Evolutionary conservation across 768 basidiomycete species (phyloP).

Genomic region (Lentinula sp.): DNA sequence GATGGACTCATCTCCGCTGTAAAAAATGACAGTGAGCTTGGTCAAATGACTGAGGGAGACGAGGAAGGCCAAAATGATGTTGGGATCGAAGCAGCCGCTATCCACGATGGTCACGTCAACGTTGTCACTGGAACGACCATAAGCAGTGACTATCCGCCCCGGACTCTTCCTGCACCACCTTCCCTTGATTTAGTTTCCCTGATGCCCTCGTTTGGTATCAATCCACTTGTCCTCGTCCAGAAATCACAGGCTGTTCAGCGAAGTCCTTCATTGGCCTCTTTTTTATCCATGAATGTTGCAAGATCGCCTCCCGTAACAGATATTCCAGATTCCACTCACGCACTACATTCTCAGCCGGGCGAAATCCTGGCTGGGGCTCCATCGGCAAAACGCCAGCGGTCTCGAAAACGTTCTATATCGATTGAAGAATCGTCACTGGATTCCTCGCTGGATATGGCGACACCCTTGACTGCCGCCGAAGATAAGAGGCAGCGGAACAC

Average conservation of each 20-base stretch:
- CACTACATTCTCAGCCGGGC: background rate
- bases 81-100: conserved; percentile 30
- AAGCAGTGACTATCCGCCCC: conserved; percentile 20
- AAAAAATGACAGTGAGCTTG: conserved; percentile 23
- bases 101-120: conserved; percentile 53
- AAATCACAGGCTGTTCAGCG: conserved; percentile 22
- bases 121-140: conserved; percentile 45
- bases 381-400: conserved; percentile 49
- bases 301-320: background rate
- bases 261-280: conserved; percentile 64
- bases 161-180: conserved; percentile 22
- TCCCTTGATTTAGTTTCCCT: conserved; percentile 33
- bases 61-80: conserved; percentile 35
- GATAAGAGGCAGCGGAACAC: conserved; percentile 95
- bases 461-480: conserved; percentile 52
- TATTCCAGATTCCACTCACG: background rate
- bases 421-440: conserved; percentile 25
- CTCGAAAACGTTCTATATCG: conserved; percentile 37
- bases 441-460: conserved; percentile 18
- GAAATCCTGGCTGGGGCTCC: conserved; percentile 10
- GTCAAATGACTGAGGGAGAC: conserved; percentile 33
- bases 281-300: conserved; percentile 26
- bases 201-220: conserved; percentile 31
- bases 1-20: conserved; percentile 42
- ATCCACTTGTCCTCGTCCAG: conserved; percentile 33